Conservation (phyloP, 1,284 basidiomycete species). For the Pseudozyma sp. region DNA sequence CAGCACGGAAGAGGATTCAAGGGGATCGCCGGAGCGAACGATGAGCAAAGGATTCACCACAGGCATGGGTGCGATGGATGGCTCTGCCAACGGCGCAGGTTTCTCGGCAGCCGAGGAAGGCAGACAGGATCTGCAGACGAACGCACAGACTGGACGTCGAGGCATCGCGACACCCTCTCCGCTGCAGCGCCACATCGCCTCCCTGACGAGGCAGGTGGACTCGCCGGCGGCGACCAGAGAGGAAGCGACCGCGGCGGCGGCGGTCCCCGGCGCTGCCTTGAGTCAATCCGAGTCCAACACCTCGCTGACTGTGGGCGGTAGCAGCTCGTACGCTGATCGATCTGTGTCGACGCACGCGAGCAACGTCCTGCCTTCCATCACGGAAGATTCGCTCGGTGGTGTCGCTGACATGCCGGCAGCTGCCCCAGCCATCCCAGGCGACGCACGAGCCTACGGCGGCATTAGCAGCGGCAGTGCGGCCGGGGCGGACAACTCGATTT, state of each 20-base stretch:
- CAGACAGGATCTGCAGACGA: slow-evolving; percentile 39
- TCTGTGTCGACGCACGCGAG: slow-evolving; percentile 1
- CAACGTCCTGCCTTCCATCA: slow-evolving; percentile 29
- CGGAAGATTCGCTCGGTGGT: slow-evolving; percentile 42
- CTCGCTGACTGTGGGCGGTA: slow-evolving; percentile 1
- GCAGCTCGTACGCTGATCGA: slow-evolving; percentile 8
- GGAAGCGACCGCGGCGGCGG: not conserved
- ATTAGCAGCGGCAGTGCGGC: not conserved
- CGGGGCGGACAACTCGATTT: not conserved
- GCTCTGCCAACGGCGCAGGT: slow-evolving; percentile 14
- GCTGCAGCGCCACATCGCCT: slow-evolving; percentile 52
- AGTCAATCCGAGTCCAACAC: slow-evolving; percentile 17
- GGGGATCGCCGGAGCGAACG: slow-evolving; percentile 34
- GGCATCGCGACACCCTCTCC: slow-evolving; percentile 29
- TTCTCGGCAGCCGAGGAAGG: slow-evolving; percentile 26
- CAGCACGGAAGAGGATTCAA: slow-evolving; percentile 23
- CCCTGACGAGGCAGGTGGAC: slow-evolving; percentile 33
- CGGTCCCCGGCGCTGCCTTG: slow-evolving; percentile 2
- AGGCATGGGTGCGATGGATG: slow-evolving; percentile 45
- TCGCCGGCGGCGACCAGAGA: slow-evolving; percentile 3
- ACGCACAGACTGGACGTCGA: slow-evolving; percentile 17
- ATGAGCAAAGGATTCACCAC: slow-evolving; percentile 33
- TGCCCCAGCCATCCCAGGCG: slow-evolving; percentile 5
- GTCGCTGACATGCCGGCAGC: slow-evolving; percentile 34
- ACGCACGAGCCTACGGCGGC: not conserved